Percentiles rank a stretch among this genome's conserved stretches.
phyloP scores from a whole-genome alignment of 345 rosid species.

The Salix udensis region DNA sequence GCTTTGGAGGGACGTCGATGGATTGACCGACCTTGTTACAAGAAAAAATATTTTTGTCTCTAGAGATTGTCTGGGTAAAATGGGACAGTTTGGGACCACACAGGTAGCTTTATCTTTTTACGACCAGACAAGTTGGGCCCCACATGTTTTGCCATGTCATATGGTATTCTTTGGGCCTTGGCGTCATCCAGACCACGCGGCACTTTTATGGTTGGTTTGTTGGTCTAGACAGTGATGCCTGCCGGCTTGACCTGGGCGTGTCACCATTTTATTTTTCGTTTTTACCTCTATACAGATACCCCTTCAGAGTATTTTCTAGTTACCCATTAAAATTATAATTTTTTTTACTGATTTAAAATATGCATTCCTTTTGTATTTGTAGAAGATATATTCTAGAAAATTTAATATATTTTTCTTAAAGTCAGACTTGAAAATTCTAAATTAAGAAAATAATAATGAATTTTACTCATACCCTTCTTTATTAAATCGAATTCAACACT shows the following conservation, averaged over 20 bases:
- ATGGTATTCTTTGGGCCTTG: conserved; percentile 11
- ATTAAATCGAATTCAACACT: too few relatives aligned
- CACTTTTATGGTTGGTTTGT: conserved; percentile 26
- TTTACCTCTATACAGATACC: too few relatives aligned
- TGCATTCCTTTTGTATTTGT: too few relatives aligned
- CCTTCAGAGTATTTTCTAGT: too few relatives aligned
- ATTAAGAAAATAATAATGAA: too few relatives aligned
- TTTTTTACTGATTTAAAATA: too few relatives aligned
- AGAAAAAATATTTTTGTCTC: conserved; percentile 15
- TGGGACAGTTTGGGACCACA: conserved; percentile 39
- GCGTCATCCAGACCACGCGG: conserved; percentile 45
- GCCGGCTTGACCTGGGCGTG: conserved; percentile 22
- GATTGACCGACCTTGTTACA: not conserved
- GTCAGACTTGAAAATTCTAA: too few relatives aligned
- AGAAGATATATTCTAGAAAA: too few relatives aligned
- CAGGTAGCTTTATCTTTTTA: conserved; percentile 22
- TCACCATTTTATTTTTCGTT: too few relatives aligned
- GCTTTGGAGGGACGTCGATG: conserved; percentile 14
- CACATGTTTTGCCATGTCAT: conserved; percentile 50
- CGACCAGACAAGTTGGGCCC: conserved; percentile 41
- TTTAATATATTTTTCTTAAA: too few relatives aligned
- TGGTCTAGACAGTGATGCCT: conserved; percentile 31
- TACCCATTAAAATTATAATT: too few relatives aligned
- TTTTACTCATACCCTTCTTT: too few relatives aligned
- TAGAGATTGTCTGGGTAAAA: conserved; percentile 14